phyloP scores from a whole-genome alignment of 768 basidiomycete genomes.

The Tubosaeta brunneosetosa region DNA sequence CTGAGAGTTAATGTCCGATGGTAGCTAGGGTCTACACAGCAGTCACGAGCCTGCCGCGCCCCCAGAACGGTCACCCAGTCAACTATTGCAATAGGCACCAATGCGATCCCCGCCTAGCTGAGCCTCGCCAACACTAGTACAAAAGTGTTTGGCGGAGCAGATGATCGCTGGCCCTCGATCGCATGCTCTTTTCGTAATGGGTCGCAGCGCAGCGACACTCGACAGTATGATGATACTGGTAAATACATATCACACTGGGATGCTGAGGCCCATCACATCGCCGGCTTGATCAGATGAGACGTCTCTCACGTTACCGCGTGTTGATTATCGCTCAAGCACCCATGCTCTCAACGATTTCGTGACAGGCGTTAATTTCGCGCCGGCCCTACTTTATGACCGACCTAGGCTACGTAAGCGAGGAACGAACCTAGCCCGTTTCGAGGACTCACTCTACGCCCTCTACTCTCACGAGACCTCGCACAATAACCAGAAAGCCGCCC shows the following conservation, averaged over 20 bases:
- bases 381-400: background rate
- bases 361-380: background rate
- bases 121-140: background rate
- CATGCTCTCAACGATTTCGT: background rate
- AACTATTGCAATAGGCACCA: background rate
- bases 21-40: background rate
- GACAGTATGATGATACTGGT: background rate
- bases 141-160: background rate
- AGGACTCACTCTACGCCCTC: background rate
- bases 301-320: background rate
- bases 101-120: background rate
- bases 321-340: conserved; percentile 1
- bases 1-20: background rate
- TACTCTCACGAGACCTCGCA: conserved; percentile 8
- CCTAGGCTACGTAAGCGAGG: conserved; percentile 1
- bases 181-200: background rate
- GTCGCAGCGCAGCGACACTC: background rate
- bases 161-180: background rate
- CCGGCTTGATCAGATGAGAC: background rate
- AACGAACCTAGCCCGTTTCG: background rate
- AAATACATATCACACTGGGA: background rate
- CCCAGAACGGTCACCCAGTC: background rate
- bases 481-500: conserved; percentile 1
- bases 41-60: background rate
- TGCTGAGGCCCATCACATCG: background rate